Evolutionary conservation across 176 grass and related monocot species (phyloP).

Genomic region (Juncus inflexus): DNA sequence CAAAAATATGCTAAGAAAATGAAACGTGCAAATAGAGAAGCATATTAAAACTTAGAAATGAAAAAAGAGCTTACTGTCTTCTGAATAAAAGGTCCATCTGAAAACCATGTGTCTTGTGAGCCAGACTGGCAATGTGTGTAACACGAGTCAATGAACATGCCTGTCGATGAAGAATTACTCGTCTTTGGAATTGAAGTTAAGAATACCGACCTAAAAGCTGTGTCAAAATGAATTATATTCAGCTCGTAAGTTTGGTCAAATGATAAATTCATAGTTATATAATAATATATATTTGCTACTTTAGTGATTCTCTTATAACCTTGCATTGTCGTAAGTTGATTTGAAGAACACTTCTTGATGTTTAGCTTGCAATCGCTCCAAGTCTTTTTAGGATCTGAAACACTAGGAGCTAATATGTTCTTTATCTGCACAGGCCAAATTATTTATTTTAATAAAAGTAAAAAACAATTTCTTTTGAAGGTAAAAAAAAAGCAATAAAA

Average conservation of each 20-base stretch:
- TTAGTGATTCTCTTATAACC: slow-evolving; percentile 30
- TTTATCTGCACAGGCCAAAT: slow-evolving; percentile 50
- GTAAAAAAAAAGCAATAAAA: not conserved
- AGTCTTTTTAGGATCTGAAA: slow-evolving; percentile 46
- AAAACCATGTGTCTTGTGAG: slow-evolving; percentile 53
- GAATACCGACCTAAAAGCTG: slow-evolving; percentile 74
- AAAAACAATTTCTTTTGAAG: not conserved
- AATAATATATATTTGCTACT: not conserved
- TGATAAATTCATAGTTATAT: not conserved
- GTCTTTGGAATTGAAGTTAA: slow-evolving; percentile 47
- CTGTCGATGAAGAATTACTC: slow-evolving; percentile 33
- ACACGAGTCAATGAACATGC: slow-evolving; percentile 91
- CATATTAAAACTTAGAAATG: not conserved
- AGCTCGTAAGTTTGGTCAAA: not conserved
- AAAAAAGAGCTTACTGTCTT: slow-evolving; percentile 46
- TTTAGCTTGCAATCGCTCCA: slow-evolving; percentile 75
- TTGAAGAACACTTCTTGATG: slow-evolving; percentile 53
- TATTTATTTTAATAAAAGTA: slow-evolving; percentile 1
- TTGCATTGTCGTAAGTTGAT: slow-evolving; percentile 62
- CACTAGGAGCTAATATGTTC: slow-evolving; percentile 69
- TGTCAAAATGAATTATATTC: not conserved
- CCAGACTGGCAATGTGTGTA: slow-evolving; percentile 83
- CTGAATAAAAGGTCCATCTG: slow-evolving; percentile 42
- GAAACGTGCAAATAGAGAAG: not conserved
- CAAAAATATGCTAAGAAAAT: too few relatives aligned